Evolutionary conservation across 352 stramenopile genomes (phyloP), one percentile per base, ranked within the genome.

Genomic region (Pythium dissotocum): DNA sequence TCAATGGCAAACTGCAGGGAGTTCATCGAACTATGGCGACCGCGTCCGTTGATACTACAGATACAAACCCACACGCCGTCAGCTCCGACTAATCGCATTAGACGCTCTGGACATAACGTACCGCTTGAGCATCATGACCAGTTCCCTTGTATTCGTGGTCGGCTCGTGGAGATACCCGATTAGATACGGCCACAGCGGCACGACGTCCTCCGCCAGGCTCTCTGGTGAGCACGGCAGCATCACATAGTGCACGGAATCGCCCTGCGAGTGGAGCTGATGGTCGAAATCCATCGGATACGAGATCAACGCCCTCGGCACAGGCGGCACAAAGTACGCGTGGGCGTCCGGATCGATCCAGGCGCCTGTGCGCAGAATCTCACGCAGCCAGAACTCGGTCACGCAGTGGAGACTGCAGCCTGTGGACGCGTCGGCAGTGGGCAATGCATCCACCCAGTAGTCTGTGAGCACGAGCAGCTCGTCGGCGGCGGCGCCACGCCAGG

Each of bases 121-220:
- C 85, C 68, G 33, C 63, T 88, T 71, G 24, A 92, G 35, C 60
- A 76, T 67, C 3, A 26, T 13, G 2, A 64, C 26, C 18, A 93
- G 72, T 12, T 87, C 82, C 0, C 66, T 51, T 1, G 73, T 58
- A 30, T 75, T 72, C 2, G 24, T 60, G 40, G 90, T 88, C 2
- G 83, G 83, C 18, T 75, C 61, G 2, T 65, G 65, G 42, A 94
- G 33, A 26, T 79, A 78, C 8, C 75, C 75, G 13, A 86, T 69
- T 38, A 83, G 65, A 58, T 92, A 94, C 4, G 86, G 86, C 86
- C 86, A 94, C n/a, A 88, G 46, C 46, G 86, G 86, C 48, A 94
- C 78, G 36, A 75, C 33, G 4, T 73, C 58, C 44, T 65, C 46
- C 26, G 72, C 82, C 2, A 61, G 24, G 52, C 73, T 78, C 21